phyloP scores from a whole-genome alignment of 2,329 filamentous ascomycete species.

The Fusarium sambucinum region DNA sequence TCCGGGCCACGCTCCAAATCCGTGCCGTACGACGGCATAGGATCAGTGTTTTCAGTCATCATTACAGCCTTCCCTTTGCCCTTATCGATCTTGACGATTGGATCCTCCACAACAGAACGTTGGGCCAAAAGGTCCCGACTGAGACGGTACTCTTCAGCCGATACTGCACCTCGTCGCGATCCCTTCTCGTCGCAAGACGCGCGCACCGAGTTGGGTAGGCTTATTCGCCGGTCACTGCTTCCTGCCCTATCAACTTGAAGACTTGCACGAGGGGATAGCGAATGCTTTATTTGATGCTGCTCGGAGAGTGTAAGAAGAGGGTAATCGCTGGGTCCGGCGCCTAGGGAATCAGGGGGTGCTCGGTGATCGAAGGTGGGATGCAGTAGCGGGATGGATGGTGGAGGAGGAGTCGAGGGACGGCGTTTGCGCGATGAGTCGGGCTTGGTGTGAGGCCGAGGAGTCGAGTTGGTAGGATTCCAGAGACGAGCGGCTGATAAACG shows the following conservation, averaged over 20 bases:
- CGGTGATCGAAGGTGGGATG: constrained; percentile 58
- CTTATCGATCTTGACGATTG: constrained; percentile 56
- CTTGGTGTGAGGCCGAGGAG: constrained; percentile 57
- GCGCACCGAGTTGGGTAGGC: constrained; percentile 66
- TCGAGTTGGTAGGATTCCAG: constrained; percentile 73
- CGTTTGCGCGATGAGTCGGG: constrained; percentile 52
- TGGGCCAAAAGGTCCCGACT: constrained; percentile 32
- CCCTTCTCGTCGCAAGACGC: constrained; percentile 66
- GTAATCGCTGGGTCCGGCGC: constrained; percentile 59
- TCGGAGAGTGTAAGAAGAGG: constrained; percentile 66
- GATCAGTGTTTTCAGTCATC: constrained; percentile 55
- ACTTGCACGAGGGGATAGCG: constrained; percentile 60
- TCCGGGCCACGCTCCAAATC: constrained; percentile 69
- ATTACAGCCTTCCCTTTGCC: constrained; percentile 66
- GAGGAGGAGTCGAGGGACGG: constrained; percentile 66
- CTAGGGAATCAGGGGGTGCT: constrained; percentile 54
- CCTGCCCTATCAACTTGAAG: constrained; percentile 63
- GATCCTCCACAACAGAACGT: constrained; percentile 24
- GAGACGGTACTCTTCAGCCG: constrained; percentile 32
- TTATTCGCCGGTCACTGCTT: constrained; percentile 62
- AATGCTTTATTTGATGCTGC: constrained; percentile 61
- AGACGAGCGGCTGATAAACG: constrained; percentile 63
- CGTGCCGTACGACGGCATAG: constrained; percentile 57
- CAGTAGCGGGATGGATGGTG: constrained; percentile 63
- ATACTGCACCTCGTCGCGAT: constrained; percentile 50